A percentile compares a stretch with the other conserved stretches of the same genome.
phyloP scores from a whole-genome alignment of 768 basidiomycete species.

The Psilocybe cyanescens region DNA sequence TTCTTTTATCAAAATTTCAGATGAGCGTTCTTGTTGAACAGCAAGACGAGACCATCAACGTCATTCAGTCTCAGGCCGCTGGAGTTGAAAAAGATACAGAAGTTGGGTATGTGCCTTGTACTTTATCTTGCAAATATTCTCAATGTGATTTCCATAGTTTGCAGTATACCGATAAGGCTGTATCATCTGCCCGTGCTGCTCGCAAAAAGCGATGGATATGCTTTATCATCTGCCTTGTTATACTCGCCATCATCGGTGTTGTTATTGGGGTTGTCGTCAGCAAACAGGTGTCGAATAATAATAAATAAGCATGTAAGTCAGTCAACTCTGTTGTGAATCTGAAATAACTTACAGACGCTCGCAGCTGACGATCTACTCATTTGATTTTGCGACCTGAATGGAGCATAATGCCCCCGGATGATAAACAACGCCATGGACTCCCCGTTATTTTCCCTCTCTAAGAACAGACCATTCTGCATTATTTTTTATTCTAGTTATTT shows the following conservation, averaged over 20 bases:
- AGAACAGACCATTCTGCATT: conserved; percentile 11
- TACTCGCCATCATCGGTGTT: conserved; percentile 70
- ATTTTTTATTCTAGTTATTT: conserved; percentile 18
- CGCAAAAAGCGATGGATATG: conserved; percentile 98
- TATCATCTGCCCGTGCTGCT: conserved; percentile 83
- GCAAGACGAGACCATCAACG: conserved; percentile 87
- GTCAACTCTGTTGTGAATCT: background rate
- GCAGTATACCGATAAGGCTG: conserved; percentile 84
- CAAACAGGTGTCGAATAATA: conserved; percentile 36
- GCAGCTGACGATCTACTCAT: background rate
- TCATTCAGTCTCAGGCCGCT: conserved; percentile 78
- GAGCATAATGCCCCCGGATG: conserved; percentile 11
- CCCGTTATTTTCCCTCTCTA: background rate
- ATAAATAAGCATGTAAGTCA: conserved; percentile 25
- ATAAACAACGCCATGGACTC: conserved; percentile 17
- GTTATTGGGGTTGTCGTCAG: conserved; percentile 61
- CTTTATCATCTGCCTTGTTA: conserved; percentile 72
- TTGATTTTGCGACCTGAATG: conserved; percentile 7
- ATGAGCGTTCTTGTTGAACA: conserved; percentile 96
- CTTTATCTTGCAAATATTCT: background rate
- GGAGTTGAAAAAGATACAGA: conserved; percentile 84
- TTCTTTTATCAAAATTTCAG: conserved; percentile 43
- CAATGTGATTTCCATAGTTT: conserved; percentile 48
- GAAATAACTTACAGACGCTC: conserved; percentile 3
- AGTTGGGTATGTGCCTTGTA: conserved; percentile 60